These are phyloP conservation scores for Craspedostauros australis DNA, from an alignment of 108 stramenopile genomes.

Conservation along the genomic window DNA sequence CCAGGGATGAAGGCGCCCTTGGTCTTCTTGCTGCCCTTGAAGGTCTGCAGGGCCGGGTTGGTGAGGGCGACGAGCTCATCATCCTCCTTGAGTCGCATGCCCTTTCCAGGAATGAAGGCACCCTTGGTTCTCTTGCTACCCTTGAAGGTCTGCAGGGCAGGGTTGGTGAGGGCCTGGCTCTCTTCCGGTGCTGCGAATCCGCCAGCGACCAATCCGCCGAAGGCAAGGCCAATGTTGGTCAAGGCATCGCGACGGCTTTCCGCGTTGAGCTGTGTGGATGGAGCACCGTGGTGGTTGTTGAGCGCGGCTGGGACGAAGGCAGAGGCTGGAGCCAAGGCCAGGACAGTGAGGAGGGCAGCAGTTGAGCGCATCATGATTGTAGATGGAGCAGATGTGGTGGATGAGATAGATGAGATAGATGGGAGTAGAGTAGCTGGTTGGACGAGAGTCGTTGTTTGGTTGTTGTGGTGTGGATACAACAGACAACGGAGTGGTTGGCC, in stretches of 20 bases:
- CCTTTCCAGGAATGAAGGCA: conserved; percentile 42
- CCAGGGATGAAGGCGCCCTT: conserved; percentile 14
- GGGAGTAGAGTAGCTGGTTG: too few relatives aligned
- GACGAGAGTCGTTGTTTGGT: too few relatives aligned
- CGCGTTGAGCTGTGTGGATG: conserved; percentile 17
- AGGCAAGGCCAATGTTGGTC: conserved; percentile 13
- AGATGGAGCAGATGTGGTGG: too few relatives aligned
- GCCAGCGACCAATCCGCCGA: conserved; percentile 11
- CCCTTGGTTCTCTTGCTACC: conserved; percentile 23
- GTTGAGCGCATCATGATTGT: too few relatives aligned
- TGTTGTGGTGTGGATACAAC: too few relatives aligned
- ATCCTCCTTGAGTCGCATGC: conserved; percentile 33
- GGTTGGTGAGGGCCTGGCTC: conserved; percentile 21
- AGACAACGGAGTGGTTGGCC: too few relatives aligned
- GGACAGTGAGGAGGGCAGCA: too few relatives aligned
- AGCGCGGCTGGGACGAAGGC: conserved; percentile 16
- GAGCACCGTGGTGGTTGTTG: background rate
- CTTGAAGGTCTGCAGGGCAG: conserved; percentile 42
- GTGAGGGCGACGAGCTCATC: conserved; percentile 27
- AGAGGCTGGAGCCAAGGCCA: conserved; percentile 9
- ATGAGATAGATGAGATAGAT: too few relatives aligned
- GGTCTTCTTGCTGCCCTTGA: conserved; percentile 26
- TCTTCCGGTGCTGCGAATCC: too few relatives aligned
- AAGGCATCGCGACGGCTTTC: conserved; percentile 23
- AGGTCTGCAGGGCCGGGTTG: conserved; percentile 40